Evolutionary conservation across 2,329 filamentous ascomycete species (phyloP).

Genomic region (Aaosphaeria pasadenensis): DNA sequence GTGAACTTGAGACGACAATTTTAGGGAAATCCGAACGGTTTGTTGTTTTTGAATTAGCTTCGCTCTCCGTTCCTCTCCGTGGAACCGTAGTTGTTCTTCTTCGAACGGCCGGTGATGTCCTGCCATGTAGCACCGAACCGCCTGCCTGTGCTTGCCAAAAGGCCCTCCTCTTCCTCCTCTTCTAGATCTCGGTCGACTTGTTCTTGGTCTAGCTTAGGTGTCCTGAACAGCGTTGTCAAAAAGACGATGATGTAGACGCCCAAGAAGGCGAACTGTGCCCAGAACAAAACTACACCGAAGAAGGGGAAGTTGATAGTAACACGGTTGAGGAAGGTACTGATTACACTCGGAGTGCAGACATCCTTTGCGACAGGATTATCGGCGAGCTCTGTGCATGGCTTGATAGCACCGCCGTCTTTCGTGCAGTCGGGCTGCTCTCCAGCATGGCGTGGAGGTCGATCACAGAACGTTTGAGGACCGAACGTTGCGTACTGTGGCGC

Average conservation of each 20-base stretch:
- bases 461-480: slow-evolving; percentile 91
- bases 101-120: slow-evolving; percentile 67
- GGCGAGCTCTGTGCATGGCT: slow-evolving; percentile 76
- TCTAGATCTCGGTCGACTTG: slow-evolving; percentile 86
- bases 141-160: slow-evolving; percentile 78
- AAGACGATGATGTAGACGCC: slow-evolving; percentile 80
- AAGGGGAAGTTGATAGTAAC: slow-evolving; percentile 93
- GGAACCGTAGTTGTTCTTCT: slow-evolving; percentile 27
- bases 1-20: too few relatives aligned
- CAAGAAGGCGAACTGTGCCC: slow-evolving; percentile 92
- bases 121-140: slow-evolving; percentile 86
- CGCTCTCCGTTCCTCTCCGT: slow-evolving; percentile 19
- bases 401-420: slow-evolving; percentile 67
- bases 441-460: slow-evolving; percentile 61
- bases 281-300: slow-evolving; percentile 90
- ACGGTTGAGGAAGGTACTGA: slow-evolving; percentile 89
- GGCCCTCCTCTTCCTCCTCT: slow-evolving; percentile 87
- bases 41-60: slow-evolving; percentile 3
- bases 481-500: slow-evolving; percentile 94
- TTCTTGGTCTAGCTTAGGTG: slow-evolving; percentile 71
- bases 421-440: slow-evolving; percentile 74
- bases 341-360: slow-evolving; percentile 87
- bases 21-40: too few relatives aligned
- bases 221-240: slow-evolving; percentile 72
- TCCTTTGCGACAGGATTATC: slow-evolving; percentile 68